Conservation (phyloP, 1,284 basidiomycete species). For the Rugosomyces carneus region DNA sequence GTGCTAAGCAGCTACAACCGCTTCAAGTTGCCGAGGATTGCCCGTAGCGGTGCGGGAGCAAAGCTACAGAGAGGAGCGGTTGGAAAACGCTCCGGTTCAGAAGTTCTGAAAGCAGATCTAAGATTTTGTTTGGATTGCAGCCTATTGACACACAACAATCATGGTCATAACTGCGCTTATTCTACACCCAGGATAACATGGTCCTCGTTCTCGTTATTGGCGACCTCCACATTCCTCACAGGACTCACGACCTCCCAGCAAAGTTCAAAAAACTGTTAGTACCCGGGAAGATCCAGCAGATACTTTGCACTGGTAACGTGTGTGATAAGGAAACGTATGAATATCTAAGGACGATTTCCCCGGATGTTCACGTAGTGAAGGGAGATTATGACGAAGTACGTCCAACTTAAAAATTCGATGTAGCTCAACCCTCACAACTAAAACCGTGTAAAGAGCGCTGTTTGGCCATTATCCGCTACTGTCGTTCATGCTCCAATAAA, state of each 20-base stretch:
- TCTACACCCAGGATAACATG: conserved; percentile 24
- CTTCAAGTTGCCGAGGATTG: not conserved
- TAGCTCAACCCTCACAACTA: too few species aligned
- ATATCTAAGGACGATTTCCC: conserved; percentile 94
- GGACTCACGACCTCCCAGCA: conserved; percentile 83
- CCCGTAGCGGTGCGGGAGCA: not conserved
- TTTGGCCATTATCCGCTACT: conserved; percentile 80
- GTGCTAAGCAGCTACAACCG: not conserved
- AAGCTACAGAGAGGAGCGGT: not conserved
- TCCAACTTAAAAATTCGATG: conserved; percentile 11
- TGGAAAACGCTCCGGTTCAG: too few species aligned
- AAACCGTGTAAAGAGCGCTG: conserved; percentile 42
- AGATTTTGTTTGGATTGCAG: too few species aligned
- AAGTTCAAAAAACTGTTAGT: conserved; percentile 98
- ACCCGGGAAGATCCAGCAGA: conserved; percentile 97
- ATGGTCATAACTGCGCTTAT: too few species aligned
- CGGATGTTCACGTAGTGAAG: conserved; percentile 87
- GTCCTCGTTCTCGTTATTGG: conserved; percentile 93
- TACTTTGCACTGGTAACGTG: conserved; percentile 96
- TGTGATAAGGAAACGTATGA: conserved; percentile 97
- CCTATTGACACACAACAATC: too few species aligned
- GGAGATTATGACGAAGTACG: conserved; percentile 95
- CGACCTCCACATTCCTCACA: conserved; percentile 90
- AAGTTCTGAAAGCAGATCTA: too few species aligned
- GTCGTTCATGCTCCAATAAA: conserved; percentile 85